Evolutionary conservation across 441 rosid species (phyloP), one percentile per base, ranked within the genome.

Genomic region (Euphorbia corollata): DNA sequence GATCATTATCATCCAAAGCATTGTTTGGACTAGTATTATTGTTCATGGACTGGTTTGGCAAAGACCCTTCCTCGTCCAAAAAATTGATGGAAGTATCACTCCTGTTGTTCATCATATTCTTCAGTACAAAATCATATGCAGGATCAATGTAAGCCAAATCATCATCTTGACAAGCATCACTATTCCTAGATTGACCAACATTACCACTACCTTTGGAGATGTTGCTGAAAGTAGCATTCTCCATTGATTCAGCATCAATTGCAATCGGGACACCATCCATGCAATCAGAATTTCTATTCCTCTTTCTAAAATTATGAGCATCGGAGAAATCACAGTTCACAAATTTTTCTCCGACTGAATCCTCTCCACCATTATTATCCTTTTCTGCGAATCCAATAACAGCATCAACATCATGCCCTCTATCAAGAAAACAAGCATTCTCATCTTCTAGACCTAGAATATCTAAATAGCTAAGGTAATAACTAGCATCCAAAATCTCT

Each of bases 61-160:
- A 27, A 27, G 32, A 27, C 32, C 32, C 32, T 27, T 27, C 32
- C 32, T 27, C 32, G 32, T 27, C 32, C 32, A 27, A 27, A 27
- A 27, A 27, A 1, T 27, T 27, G 32, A 27, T 27, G 32, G 32
- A 27, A 27, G 32, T 27, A 27, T 27, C 32, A 4, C 32, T 27
- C 32, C 1, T 27, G 4, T 27, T 27, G 2, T 27, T 27, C 32
- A 27, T 27, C 32, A 27, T 27, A 27, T 27, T 27, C 32, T 27
- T 27, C 32, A 27, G 32, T 27, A 27, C 32, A 27, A 27, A 27
- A 27, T 27, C 32, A 27, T 81, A 85, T 0, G 79, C 73, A 64
- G 51, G 70, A 59, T 73, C 85, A 24, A 19, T 47, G 20, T 19
- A 27, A 27, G 32, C 64, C 59, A 59, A 50, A 68, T 23, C 15